Conservation (phyloP, 192 early-diverging fungal species). For the Rhizophagus prolifer region DNA sequence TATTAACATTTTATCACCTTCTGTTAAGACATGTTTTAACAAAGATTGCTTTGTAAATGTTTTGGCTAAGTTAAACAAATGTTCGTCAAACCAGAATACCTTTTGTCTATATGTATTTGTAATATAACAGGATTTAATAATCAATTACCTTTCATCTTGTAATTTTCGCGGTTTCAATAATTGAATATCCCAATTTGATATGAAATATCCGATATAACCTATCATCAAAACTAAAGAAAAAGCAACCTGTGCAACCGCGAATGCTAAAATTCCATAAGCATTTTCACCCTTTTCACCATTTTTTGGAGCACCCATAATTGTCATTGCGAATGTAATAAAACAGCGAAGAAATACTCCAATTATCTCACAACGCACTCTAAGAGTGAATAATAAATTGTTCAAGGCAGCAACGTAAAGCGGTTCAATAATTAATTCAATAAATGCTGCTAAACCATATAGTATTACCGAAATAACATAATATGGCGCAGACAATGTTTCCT, state of each 20-base stretch:
- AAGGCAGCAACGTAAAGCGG: conserved; percentile 80
- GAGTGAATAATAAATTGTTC: conserved; percentile 68
- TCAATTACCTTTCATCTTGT: conserved; percentile 39
- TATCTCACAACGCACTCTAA: conserved; percentile 82
- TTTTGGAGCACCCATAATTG: conserved; percentile 48
- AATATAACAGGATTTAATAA: not conserved
- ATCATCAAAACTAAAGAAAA: conserved; percentile 62
- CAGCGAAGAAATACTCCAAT: conserved; percentile 76
- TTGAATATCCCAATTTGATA: conserved; percentile 32
- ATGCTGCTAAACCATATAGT: conserved; percentile 72
- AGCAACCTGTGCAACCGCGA: conserved; percentile 78
- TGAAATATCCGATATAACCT: conserved; percentile 58
- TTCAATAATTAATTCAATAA: conserved; percentile 81
- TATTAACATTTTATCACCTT: conserved; percentile 96
- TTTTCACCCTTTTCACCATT: conserved; percentile 33
- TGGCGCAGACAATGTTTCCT: conserved; percentile 35
- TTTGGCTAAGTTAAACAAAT: conserved; percentile 64
- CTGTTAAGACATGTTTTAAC: conserved; percentile 92
- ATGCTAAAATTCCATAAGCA: conserved; percentile 66
- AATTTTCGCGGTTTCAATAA: conserved; percentile 39
- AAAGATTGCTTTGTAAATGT: conserved; percentile 83
- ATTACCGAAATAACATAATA: conserved; percentile 55
- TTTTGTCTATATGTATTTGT: too few relatives aligned
- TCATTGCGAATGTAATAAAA: conserved; percentile 61
- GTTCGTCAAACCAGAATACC: conserved; percentile 59